Percentiles rank a stretch among this genome's conserved stretches.
These are phyloP conservation scores for Pseudonitzschia multiseries DNA, from an alignment of 108 stramenopile species.

Conservation along the genomic window DNA sequence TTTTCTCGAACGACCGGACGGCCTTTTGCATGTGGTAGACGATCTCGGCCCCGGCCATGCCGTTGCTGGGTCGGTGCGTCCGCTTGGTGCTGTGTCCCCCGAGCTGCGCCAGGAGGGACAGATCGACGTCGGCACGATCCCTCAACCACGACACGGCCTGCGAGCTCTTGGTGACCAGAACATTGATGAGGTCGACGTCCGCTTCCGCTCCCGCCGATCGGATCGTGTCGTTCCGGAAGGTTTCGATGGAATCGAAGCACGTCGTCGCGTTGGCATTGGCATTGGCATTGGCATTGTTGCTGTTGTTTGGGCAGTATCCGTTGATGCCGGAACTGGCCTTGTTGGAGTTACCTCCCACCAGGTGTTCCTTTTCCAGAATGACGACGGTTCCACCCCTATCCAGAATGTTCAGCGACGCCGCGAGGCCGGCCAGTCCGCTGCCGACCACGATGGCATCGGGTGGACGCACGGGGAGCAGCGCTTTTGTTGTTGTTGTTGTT, in stretches of 20 bases:
- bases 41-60: slow-evolving; percentile 89
- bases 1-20: slow-evolving; percentile 73
- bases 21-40: slow-evolving; percentile 84
- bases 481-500: too few relatives aligned
- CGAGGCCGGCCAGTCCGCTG: slow-evolving; percentile 87
- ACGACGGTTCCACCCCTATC: slow-evolving; percentile 85
- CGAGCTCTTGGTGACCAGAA: slow-evolving; percentile 69
- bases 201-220: slow-evolving; percentile 74
- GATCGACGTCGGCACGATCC: slow-evolving; percentile 73
- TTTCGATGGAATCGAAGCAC: slow-evolving; percentile 60
- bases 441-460: slow-evolving; percentile 93
- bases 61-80: slow-evolving; percentile 84
- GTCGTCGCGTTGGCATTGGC: too few relatives aligned
- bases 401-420: slow-evolving; percentile 82
- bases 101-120: slow-evolving; percentile 84
- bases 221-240: slow-evolving; percentile 81
- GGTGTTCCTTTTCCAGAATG: slow-evolving; percentile 86
- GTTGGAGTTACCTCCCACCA: slow-evolving; percentile 91
- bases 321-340: slow-evolving; percentile 93
- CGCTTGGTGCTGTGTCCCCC: slow-evolving; percentile 88
- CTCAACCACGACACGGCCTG: slow-evolving; percentile 83
- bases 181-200: slow-evolving; percentile 66
- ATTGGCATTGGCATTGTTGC: not conserved
- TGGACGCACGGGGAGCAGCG: slow-evolving; percentile 10
- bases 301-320: slow-evolving; percentile 77